Percentiles rank a stretch among this genome's conserved stretches.
These are phyloP conservation scores for Yamadazyma sp. DNA, from an alignment of 805 yeast species.

Conservation along the genomic window DNA sequence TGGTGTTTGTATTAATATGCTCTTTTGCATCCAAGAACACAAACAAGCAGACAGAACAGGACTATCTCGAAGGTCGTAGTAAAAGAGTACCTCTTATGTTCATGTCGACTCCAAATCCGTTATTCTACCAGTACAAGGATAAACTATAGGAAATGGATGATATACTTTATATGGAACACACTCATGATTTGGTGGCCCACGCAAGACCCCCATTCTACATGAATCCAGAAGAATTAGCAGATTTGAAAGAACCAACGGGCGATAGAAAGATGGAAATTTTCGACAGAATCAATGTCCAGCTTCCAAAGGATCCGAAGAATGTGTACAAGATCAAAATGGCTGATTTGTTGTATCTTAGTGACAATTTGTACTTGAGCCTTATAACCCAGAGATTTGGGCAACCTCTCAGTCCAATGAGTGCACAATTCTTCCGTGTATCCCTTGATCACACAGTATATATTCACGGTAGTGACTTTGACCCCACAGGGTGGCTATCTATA, in stretches of 20 bases:
- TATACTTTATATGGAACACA: slow-evolving; percentile 21
- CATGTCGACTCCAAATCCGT: slow-evolving; percentile 23
- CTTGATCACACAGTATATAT: slow-evolving; percentile 37
- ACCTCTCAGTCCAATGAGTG: slow-evolving; percentile 15
- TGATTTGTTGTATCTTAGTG: slow-evolving; percentile 20
- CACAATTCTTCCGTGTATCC: slow-evolving; percentile 35
- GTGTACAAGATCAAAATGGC: slow-evolving; percentile 8
- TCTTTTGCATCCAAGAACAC: slow-evolving; percentile 34
- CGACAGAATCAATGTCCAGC: slow-evolving; percentile 27
- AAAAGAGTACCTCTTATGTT: slow-evolving; percentile 32
- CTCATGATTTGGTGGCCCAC: slow-evolving; percentile 24
- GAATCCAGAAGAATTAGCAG: not conserved
- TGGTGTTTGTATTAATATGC: slow-evolving; percentile 30
- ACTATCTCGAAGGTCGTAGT: slow-evolving; percentile 19
- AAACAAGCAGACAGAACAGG: slow-evolving; percentile 15
- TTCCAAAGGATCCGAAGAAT: slow-evolving; percentile 21
- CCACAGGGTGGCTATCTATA: slow-evolving; percentile 35
- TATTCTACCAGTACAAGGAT: slow-evolving; percentile 23
- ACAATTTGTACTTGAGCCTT: slow-evolving; percentile 31
- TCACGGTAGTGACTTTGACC: slow-evolving; percentile 38
- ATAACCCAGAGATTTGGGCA: slow-evolving; percentile 27
- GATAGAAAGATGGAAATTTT: slow-evolving; percentile 29
- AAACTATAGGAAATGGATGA: slow-evolving; percentile 16
- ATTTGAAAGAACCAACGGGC: slow-evolving; percentile 16
- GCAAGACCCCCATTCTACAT: slow-evolving; percentile 26